Percentiles rank a stretch among this genome's conserved stretches.
Evolutionary conservation across 1,284 basidiomycete genomes (phyloP).

Genomic region (Papiliotrema nemorosa): DNA sequence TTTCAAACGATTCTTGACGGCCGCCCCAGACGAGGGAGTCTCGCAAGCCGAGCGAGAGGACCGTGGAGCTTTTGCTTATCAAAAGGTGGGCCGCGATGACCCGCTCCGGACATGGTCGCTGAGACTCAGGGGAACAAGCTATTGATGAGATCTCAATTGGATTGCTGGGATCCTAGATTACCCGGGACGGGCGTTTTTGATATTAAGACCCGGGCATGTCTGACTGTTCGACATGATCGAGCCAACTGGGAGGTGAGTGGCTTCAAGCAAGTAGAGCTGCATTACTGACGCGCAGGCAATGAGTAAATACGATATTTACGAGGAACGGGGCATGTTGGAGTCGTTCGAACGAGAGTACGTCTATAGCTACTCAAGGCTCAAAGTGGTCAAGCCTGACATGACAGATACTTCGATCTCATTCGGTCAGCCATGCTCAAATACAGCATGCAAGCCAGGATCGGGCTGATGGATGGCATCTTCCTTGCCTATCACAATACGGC

Average conservation of each 20-base stretch:
- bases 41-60: conserved; percentile 48
- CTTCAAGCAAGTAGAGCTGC: background rate
- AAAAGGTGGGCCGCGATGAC: conserved; percentile 57
- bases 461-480: conserved; percentile 95
- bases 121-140: conserved; percentile 62
- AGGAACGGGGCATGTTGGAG: conserved; percentile 60
- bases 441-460: conserved; percentile 93
- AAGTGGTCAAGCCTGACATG: background rate
- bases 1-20: conserved; percentile 63
- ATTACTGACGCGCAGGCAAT: conserved; percentile 44
- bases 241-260: conserved; percentile 71
- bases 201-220: conserved; percentile 87
- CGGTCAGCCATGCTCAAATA: conserved; percentile 95
- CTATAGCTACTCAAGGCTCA: background rate
- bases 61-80: conserved; percentile 74
- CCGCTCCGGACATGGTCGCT: background rate
- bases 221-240: conserved; percentile 79
- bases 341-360: conserved; percentile 74
- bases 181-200: conserved; percentile 92
- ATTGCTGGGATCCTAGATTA: conserved; percentile 74
- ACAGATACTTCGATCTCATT: conserved; percentile 77
- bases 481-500: conserved; percentile 92
- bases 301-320: conserved; percentile 69
- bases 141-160: conserved; percentile 92
- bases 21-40: conserved; percentile 46